These are phyloP conservation scores for Geoglossum cookeanum DNA, from an alignment of 2,329 filamentous ascomycete genomes.

Conservation along the genomic window DNA sequence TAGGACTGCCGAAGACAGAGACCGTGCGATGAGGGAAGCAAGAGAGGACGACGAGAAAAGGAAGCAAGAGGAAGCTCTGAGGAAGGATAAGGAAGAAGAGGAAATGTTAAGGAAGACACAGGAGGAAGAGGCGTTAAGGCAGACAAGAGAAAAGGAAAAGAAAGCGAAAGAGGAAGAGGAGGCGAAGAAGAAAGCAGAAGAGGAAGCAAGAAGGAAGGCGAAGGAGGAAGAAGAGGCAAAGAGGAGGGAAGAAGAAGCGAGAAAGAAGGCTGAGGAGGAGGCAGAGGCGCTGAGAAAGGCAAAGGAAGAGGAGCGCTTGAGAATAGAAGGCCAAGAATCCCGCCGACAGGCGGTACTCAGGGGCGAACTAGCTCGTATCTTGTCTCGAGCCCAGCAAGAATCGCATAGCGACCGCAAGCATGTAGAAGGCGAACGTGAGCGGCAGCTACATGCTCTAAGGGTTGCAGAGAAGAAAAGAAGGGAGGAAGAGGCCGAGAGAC, in stretches of 20 bases:
- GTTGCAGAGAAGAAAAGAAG: slow-evolving; percentile 3
- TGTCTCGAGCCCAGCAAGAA: neutral
- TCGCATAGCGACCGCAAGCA: neutral
- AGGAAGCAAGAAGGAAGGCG: slow-evolving; percentile 20
- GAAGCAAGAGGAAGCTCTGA: slow-evolving; percentile 2
- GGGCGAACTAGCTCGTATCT: neutral
- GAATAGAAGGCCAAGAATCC: slow-evolving; percentile 23
- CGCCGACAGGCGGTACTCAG: neutral
- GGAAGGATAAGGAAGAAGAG: slow-evolving; percentile 7
- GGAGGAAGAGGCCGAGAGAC: slow-evolving; percentile 5
- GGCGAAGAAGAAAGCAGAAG: slow-evolving; percentile 19
- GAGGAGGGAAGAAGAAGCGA: slow-evolving; percentile 14
- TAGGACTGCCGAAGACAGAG: slow-evolving; percentile 16
- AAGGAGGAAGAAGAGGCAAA: slow-evolving; percentile 21
- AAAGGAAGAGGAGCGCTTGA: slow-evolving; percentile 20
- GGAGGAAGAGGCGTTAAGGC: neutral
- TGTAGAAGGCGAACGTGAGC: neutral
- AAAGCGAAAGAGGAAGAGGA: slow-evolving; percentile 6
- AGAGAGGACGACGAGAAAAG: neutral
- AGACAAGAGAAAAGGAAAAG: slow-evolving; percentile 3
- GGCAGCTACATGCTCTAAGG: neutral
- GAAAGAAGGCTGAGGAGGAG: slow-evolving; percentile 20
- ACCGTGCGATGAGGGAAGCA: slow-evolving; percentile 6
- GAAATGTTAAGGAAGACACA: slow-evolving; percentile 2
- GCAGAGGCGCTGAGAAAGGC: slow-evolving; percentile 16